Percentiles rank a stretch among this genome's conserved stretches.
Conservation (phyloP, 2,329 filamentous ascomycete species). For the Calonectria fujianensis region DNA sequence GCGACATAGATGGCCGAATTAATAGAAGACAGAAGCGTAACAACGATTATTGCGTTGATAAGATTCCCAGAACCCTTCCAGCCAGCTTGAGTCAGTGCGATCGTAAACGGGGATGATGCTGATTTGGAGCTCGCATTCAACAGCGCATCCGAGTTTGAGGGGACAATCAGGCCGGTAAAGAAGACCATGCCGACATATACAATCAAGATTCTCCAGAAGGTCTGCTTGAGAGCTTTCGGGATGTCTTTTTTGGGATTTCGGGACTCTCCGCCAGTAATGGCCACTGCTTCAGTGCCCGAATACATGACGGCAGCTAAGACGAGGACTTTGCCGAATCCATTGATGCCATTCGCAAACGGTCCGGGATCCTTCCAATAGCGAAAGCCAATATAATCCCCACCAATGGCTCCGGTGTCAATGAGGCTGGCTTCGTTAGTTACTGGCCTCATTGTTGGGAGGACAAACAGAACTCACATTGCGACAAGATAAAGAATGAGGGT, state of each 20-base stretch:
- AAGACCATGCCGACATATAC: constrained; percentile 33
- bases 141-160: constrained; percentile 27
- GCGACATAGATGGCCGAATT: constrained; percentile 31
- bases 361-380: constrained; percentile 34
- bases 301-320: constrained; percentile 43
- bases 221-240: constrained; percentile 32
- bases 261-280: constrained; percentile 31
- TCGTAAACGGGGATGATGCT: constrained; percentile 30
- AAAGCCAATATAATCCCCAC: constrained; percentile 32
- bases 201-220: constrained; percentile 33
- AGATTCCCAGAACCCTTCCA: constrained; percentile 36
- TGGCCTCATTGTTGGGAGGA: too few relatives aligned
- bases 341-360: constrained; percentile 37
- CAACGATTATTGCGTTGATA: constrained; percentile 31
- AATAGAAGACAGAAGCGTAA: constrained; percentile 25
- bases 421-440: neutral
- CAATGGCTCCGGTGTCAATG: constrained; percentile 31
- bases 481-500: constrained; percentile 31
- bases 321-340: constrained; percentile 41
- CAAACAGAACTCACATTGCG: constrained; percentile 20
- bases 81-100: constrained; percentile 32
- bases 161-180: constrained; percentile 31
- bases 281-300: constrained; percentile 40
- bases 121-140: constrained; percentile 28
- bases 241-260: constrained; percentile 36